Evolutionary conservation across 2,329 filamentous ascomycete genomes (phyloP).

Genomic region (Scedosporium dehoogii): DNA sequence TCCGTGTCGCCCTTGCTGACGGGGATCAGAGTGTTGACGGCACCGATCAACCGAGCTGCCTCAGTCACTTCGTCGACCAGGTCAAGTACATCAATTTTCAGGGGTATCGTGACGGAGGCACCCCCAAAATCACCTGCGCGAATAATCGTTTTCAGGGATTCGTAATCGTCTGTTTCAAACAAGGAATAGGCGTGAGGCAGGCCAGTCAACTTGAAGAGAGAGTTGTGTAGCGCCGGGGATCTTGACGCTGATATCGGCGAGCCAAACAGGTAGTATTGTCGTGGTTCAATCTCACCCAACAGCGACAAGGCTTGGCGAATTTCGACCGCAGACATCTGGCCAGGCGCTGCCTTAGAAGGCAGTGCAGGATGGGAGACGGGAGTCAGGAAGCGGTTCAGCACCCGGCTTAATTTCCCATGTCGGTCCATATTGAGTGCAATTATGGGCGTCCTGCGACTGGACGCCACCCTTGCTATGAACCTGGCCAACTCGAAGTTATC

Average conservation of each 20-base stretch:
- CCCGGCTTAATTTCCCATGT: constrained; percentile 76
- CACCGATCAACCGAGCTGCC: constrained; percentile 74
- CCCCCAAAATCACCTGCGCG: constrained; percentile 71
- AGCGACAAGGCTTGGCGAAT: constrained; percentile 71
- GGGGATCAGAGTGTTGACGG: constrained; percentile 87
- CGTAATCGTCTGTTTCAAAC: constrained; percentile 60
- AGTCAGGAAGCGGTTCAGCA: constrained; percentile 87
- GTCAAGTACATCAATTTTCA: constrained; percentile 81
- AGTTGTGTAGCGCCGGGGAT: constrained; percentile 84
- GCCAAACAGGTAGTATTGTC: constrained; percentile 80
- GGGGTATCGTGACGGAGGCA: constrained; percentile 87
- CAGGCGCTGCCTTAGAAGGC: constrained; percentile 89
- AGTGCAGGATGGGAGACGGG: constrained; percentile 83
- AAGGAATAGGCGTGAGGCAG: constrained; percentile 75
- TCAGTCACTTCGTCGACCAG: constrained; percentile 71
- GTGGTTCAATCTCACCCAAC: constrained; percentile 66
- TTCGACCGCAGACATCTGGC: constrained; percentile 82
- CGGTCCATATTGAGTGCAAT: constrained; percentile 96
- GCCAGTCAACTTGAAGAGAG: constrained; percentile 64
- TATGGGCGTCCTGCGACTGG: constrained; percentile 67
- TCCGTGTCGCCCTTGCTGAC: constrained; percentile 27
- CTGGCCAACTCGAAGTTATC: constrained; percentile 79
- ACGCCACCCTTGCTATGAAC: constrained; percentile 69
- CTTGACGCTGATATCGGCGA: constrained; percentile 73
- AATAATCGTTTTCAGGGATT: constrained; percentile 55